Conservation (phyloP, 768 basidiomycete genomes). For the Amanita thiersii region DNA sequence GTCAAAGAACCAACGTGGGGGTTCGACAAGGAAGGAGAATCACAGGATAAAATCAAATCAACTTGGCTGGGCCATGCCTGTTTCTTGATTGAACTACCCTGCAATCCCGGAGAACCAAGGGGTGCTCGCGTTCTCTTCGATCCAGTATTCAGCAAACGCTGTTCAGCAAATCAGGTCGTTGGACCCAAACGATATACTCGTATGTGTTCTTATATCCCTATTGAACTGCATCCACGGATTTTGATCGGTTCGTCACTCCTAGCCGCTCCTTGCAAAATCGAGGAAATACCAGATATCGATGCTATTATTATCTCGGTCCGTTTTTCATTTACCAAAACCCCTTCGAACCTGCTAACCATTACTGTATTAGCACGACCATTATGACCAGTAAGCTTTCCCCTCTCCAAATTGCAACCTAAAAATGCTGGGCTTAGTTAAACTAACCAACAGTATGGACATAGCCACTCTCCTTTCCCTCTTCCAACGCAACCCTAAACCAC, state of each 20-base stretch:
- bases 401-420: neutral
- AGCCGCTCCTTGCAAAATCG: slow-evolving; percentile 42
- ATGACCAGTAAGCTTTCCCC: slow-evolving; percentile 33
- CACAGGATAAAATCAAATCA: slow-evolving; percentile 33
- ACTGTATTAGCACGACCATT: slow-evolving; percentile 37
- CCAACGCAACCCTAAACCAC: slow-evolving; percentile 26
- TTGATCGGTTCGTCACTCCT: neutral
- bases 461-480: slow-evolving; percentile 31
- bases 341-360: neutral
- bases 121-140: slow-evolving; percentile 46
- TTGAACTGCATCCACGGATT: neutral
- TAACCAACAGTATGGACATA: slow-evolving; percentile 30
- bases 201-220: slow-evolving; percentile 16
- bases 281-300: slow-evolving; percentile 54
- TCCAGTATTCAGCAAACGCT: slow-evolving; percentile 44
- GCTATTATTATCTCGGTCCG: slow-evolving; percentile 54
- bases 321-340: slow-evolving; percentile 8
- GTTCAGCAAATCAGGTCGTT: slow-evolving; percentile 34
- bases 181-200: slow-evolving; percentile 44
- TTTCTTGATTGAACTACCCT: slow-evolving; percentile 43
- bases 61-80: slow-evolving; percentile 54
- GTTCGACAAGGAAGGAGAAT: slow-evolving; percentile 14
- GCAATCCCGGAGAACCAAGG: slow-evolving; percentile 16
- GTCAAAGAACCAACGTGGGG: slow-evolving; percentile 33
- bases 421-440: no score